phyloP scores from a whole-genome alignment of 2,329 filamentous ascomycete species.

The Calonectria fujianensis region DNA sequence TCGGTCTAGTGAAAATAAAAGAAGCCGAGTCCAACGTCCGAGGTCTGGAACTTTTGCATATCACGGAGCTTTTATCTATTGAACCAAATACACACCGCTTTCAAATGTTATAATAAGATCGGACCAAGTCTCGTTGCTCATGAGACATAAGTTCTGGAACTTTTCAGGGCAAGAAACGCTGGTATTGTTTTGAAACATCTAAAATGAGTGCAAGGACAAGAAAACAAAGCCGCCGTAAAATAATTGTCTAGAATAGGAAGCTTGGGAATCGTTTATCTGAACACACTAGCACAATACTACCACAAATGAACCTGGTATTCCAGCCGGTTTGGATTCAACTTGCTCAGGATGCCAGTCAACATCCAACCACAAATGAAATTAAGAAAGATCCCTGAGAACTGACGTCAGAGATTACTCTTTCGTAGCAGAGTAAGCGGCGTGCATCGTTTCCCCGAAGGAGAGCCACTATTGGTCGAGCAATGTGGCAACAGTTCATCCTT shows the following conservation, averaged over 20 bases:
- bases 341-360: background rate
- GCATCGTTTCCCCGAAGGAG: background rate
- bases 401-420: background rate
- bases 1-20: background rate
- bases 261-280: background rate
- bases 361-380: background rate
- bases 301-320: background rate
- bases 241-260: background rate
- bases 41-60: background rate
- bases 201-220: background rate
- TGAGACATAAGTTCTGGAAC: background rate
- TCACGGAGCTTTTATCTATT: no score
- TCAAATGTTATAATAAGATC: background rate
- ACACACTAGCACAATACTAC: background rate
- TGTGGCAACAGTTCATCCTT: background rate
- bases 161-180: background rate
- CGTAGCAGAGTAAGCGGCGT: background rate
- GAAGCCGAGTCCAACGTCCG: background rate
- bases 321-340: background rate
- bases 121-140: background rate
- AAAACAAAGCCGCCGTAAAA: background rate
- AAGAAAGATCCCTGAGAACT: background rate
- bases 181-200: background rate
- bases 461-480: background rate
- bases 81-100: background rate